Evolutionary conservation across 768 basidiomycete species (phyloP), one percentile per base, ranked within the genome.

Genomic region (Leccinum boreale): DNA sequence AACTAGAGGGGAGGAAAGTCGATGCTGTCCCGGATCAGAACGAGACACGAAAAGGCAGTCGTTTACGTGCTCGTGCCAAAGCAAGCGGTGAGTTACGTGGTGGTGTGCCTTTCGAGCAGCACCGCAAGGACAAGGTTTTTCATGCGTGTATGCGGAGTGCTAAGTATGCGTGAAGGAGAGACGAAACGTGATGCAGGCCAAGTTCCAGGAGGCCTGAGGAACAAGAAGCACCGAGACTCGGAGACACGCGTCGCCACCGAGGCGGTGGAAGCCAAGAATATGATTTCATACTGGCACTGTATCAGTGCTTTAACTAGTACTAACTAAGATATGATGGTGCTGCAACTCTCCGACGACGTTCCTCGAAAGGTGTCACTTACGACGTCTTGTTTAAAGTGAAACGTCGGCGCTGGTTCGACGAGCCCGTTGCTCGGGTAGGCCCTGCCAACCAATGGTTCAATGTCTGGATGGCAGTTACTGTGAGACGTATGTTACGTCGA

Each of bases 61-160:
- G 42, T 19, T 44, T 44, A 44, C 42, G 19, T 44, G 19, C 19
- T 44, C 1, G 19, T 44, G 42, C n/a, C 42, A 19, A 19, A 11
- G 42, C 10, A 42, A 42, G n/a, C 10, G 42, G 19, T 44, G 19
- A 5, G 65, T 64, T 60, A 60, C 45, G 65, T 44, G 28, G 35
- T 31, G 50, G 54, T 51, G 68, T 69, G 53, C 65, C 62, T 69
- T 35, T 59, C 52, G n/a, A 42, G 10, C 42, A 62, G 67, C 69
- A 69, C 68, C 53, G 67, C 67, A 70, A 70, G 68, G 67, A 65
- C 63, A 68, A 67, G 64, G 64, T 70, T 69, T 69, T 45, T 53
- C 50, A 19, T 17, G 49, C 42, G n/a, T 35, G 44, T 19, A 44
- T 44, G 42, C 19, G 42, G 42, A 19, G 42, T 44, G 42, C 10